phyloP scores from a whole-genome alignment of 2,329 filamentous ascomycete genomes.

The Epichloe festucae region DNA sequence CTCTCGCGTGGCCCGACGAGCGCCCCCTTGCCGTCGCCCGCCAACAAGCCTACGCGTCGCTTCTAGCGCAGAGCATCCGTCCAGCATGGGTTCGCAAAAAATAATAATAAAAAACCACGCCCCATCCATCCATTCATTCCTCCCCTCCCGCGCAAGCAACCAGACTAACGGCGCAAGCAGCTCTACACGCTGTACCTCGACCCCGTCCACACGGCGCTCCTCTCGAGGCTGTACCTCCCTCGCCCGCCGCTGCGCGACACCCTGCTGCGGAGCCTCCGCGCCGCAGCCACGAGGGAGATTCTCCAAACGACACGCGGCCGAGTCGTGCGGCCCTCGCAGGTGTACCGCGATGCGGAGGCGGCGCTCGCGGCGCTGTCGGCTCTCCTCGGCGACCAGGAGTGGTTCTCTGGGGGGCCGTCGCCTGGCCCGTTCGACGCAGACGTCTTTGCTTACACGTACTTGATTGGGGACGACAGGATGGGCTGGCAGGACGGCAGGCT shows the following conservation, averaged over 20 bases:
- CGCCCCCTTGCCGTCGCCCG: constrained; percentile 30
- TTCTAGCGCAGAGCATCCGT: constrained; percentile 66
- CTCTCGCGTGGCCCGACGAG: background rate
- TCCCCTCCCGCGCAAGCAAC: background rate
- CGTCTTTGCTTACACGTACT: constrained; percentile 79
- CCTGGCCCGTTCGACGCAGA: constrained; percentile 77
- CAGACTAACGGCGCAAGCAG: constrained; percentile 17
- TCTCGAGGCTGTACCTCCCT: constrained; percentile 60
- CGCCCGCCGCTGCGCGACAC: constrained; percentile 44
- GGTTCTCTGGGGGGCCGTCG: constrained; percentile 34
- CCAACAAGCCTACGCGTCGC: constrained; percentile 63
- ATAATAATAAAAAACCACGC: background rate
- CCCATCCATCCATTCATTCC: background rate
- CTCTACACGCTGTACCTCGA: constrained; percentile 74
- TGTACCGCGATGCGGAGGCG: constrained; percentile 31
- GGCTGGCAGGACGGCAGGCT: constrained; percentile 53
- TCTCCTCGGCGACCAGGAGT: constrained; percentile 26
- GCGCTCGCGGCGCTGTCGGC: constrained; percentile 35
- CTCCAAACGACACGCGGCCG: constrained; percentile 42
- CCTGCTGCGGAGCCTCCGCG: constrained; percentile 53
- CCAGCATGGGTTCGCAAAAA: constrained; percentile 59
- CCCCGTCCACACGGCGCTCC: constrained; percentile 53
- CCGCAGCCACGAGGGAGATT: constrained; percentile 64
- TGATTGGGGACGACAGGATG: constrained; percentile 54
- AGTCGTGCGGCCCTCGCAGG: constrained; percentile 17